phyloP scores from a whole-genome alignment of 169 alveolate species.

The Theileria sp. region DNA sequence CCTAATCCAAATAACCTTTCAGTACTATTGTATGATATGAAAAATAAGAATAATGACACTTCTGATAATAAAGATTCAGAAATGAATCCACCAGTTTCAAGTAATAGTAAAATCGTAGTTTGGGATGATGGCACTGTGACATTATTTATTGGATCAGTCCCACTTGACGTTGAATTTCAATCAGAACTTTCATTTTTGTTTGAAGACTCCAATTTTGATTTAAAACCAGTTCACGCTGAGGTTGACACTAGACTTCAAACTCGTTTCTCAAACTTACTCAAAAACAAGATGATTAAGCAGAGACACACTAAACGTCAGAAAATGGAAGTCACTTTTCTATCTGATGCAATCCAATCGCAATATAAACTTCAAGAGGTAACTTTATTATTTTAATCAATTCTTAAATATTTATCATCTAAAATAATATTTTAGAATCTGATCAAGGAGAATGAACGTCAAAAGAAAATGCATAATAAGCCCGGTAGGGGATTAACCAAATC shows the following conservation, averaged over 20 bases:
- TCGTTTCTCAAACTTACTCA: constrained; percentile 56
- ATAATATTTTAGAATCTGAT: constrained; percentile 29
- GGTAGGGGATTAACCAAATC: constrained; percentile 43
- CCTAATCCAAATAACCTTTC: constrained; percentile 1
- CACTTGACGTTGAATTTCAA: constrained; percentile 47
- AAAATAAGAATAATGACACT: background rate
- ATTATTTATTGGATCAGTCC: constrained; percentile 49
- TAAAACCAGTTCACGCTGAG: constrained; percentile 65
- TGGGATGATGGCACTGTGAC: constrained; percentile 66
- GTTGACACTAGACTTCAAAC: constrained; percentile 51
- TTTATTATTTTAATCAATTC: background rate
- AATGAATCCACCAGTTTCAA: background rate
- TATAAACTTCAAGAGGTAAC: constrained; percentile 30
- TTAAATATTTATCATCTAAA: background rate
- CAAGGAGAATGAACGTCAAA: constrained; percentile 52
- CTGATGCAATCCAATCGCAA: constrained; percentile 60
- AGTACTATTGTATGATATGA: background rate
- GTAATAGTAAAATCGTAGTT: constrained; percentile 56
- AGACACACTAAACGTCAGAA: constrained; percentile 56
- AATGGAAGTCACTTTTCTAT: constrained; percentile 59
- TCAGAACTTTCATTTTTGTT: constrained; percentile 51
- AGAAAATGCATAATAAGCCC: constrained; percentile 33
- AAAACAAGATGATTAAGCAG: constrained; percentile 37
- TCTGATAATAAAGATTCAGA: background rate
- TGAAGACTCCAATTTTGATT: constrained; percentile 59